Evolutionary conservation across 192 early-diverging fungal genomes (phyloP).

Genomic region (Backusella macrospora): DNA sequence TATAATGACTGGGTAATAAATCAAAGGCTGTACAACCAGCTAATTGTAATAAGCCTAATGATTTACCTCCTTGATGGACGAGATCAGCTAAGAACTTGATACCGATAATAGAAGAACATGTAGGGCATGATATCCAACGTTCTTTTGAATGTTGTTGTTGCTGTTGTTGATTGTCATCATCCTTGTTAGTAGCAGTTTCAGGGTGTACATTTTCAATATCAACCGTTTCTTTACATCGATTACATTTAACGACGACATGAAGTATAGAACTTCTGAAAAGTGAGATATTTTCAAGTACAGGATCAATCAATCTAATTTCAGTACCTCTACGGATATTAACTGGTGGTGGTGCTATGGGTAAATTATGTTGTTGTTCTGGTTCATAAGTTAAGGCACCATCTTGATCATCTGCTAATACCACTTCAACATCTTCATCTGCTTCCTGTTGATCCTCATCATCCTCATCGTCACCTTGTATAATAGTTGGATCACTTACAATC

Average conservation of each 20-base stretch:
- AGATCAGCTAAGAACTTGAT: constrained; percentile 33
- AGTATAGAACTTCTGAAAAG: constrained; percentile 68
- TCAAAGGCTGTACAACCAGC: constrained; percentile 70
- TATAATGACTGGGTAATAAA: constrained; percentile 71
- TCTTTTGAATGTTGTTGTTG: constrained; percentile 19
- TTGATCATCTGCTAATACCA: background rate
- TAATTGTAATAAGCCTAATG: constrained; percentile 76
- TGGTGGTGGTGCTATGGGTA: background rate
- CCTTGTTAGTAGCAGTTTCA: background rate
- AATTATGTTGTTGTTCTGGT: background rate
- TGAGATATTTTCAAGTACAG: constrained; percentile 64
- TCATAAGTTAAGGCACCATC: background rate
- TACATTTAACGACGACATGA: constrained; percentile 68
- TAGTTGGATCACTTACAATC: constrained; percentile 23
- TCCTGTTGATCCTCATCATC: constrained; percentile 2
- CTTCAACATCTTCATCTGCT: background rate
- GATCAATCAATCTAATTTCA: constrained; percentile 69
- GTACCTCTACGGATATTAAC: constrained; percentile 51
- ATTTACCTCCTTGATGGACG: constrained; percentile 54
- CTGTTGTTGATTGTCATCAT: background rate
- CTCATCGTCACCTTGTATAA: background rate
- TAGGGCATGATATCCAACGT: constrained; percentile 35
- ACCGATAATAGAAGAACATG: constrained; percentile 32
- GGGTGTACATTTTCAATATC: constrained; percentile 40
- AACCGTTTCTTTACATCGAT: constrained; percentile 71